Evolutionary conservation across 108 stramenopile genomes (phyloP).

Genomic region (Skeletonema tropicum): DNA sequence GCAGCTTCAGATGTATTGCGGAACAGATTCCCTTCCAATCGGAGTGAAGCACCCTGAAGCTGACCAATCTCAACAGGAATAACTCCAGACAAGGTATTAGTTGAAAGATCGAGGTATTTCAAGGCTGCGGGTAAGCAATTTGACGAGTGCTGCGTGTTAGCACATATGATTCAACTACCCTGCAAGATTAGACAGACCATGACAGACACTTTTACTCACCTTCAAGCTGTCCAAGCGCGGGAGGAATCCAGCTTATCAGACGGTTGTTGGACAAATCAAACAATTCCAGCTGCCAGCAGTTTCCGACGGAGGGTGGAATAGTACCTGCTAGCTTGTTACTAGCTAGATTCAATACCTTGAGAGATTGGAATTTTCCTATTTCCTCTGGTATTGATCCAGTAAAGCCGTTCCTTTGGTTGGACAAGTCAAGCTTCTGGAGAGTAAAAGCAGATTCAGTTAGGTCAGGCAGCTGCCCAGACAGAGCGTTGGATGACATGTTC

Average conservation of each 20-base stretch:
- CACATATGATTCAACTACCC: neutral
- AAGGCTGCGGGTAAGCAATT: too few relatives aligned
- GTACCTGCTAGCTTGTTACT: too few relatives aligned
- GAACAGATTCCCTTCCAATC: neutral
- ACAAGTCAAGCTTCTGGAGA: conserved; percentile 2
- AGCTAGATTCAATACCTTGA: too few relatives aligned
- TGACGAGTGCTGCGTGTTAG: too few relatives aligned
- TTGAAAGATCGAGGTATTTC: neutral
- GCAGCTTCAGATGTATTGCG: neutral
- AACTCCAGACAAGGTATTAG: neutral
- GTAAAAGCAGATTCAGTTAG: neutral
- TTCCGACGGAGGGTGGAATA: too few relatives aligned
- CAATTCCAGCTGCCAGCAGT: too few relatives aligned
- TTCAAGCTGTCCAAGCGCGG: neutral
- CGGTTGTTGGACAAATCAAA: too few relatives aligned
- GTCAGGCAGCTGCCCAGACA: conserved; percentile 27
- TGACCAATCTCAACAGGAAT: neutral
- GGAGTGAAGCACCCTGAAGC: neutral
- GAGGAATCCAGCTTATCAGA: neutral
- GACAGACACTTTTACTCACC: neutral
- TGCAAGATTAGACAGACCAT: too few relatives aligned
- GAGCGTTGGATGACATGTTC: neutral
- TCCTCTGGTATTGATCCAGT: conserved; percentile 17
- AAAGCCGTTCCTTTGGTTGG: neutral
- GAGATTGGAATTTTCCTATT: too few relatives aligned